Evolutionary conservation across 176 grass and related monocot species (phyloP).

Genomic region (Oryza brachyantha): DNA sequence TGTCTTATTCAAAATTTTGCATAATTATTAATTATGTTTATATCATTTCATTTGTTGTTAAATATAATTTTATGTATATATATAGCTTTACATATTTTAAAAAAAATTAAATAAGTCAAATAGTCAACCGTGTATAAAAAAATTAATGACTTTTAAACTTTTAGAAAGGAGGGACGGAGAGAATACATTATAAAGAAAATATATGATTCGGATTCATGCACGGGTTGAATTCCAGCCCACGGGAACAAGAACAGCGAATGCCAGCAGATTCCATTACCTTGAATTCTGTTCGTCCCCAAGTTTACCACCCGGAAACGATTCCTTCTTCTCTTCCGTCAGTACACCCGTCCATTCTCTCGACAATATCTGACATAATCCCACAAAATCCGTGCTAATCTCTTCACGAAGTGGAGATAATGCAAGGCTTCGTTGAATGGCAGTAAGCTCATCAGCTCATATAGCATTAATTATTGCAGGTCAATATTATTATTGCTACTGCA

Average conservation of each 20-base stretch:
- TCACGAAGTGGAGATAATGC: neutral
- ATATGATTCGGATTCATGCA: neutral
- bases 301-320: constrained; percentile 11
- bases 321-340: neutral
- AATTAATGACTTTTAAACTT: too few species aligned
- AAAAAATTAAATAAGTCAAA: too few species aligned
- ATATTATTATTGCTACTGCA: neutral
- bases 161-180: too few species aligned
- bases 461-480: neutral
- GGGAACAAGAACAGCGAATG: constrained; percentile 5
- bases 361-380: constrained; percentile 49
- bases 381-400: constrained; percentile 17
- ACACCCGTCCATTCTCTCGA: neutral
- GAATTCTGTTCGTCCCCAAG: neutral
- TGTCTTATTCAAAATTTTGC: too few species aligned
- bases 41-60: too few species aligned
- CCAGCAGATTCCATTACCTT: neutral
- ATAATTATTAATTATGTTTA: too few species aligned
- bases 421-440: neutral
- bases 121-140: too few species aligned
- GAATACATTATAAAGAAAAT: neutral
- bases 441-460: neutral
- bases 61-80: too few species aligned
- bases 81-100: too few species aligned
- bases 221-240: constrained; percentile 9